Evolutionary conservation across 2,329 filamentous ascomycete genomes (phyloP).

Genomic region (Paradendryphiella salina): DNA sequence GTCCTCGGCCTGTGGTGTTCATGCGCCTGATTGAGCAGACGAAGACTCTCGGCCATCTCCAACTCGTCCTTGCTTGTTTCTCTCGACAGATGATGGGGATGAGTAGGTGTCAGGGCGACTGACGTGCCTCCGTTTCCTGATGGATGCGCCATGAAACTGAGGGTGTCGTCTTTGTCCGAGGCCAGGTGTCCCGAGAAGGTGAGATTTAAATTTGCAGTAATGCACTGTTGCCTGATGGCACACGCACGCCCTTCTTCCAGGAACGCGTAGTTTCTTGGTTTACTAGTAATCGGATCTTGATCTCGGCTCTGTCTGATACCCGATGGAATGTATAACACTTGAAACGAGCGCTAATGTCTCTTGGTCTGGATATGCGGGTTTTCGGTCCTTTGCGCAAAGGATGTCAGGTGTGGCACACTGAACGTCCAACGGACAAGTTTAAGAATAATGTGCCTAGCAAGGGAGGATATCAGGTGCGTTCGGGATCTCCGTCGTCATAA

Average conservation of each 20-base stretch:
- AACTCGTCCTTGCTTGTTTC: slow-evolving; percentile 55
- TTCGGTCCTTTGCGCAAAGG: slow-evolving; percentile 22
- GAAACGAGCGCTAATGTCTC: slow-evolving; percentile 33
- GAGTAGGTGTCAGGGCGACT: slow-evolving; percentile 43
- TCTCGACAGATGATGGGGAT: slow-evolving; percentile 46
- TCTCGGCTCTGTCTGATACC: slow-evolving; percentile 21
- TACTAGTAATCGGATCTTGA: neutral
- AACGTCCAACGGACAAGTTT: slow-evolving; percentile 23
- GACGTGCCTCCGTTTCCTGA: slow-evolving; percentile 43
- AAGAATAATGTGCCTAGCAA: slow-evolving; percentile 22
- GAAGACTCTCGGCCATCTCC: slow-evolving; percentile 54
- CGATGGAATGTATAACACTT: slow-evolving; percentile 14
- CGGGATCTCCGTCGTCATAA: slow-evolving; percentile 26
- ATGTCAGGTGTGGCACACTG: slow-evolving; percentile 20
- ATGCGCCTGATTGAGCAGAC: slow-evolving; percentile 51
- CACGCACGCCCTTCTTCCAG: slow-evolving; percentile 3
- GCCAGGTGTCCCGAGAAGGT: slow-evolving; percentile 9
- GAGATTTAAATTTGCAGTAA: slow-evolving; percentile 13
- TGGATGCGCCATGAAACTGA: slow-evolving; percentile 33
- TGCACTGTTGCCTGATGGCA: slow-evolving; percentile 27
- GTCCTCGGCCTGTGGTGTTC: slow-evolving; percentile 30
- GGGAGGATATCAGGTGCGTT: slow-evolving; percentile 21
- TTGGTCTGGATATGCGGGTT: slow-evolving; percentile 25
- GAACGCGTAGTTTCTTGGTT: neutral
- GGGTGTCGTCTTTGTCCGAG: slow-evolving; percentile 13